Evolutionary conservation across 1,284 basidiomycete genomes (phyloP).

Genomic region (Ustilago loliicola): DNA sequence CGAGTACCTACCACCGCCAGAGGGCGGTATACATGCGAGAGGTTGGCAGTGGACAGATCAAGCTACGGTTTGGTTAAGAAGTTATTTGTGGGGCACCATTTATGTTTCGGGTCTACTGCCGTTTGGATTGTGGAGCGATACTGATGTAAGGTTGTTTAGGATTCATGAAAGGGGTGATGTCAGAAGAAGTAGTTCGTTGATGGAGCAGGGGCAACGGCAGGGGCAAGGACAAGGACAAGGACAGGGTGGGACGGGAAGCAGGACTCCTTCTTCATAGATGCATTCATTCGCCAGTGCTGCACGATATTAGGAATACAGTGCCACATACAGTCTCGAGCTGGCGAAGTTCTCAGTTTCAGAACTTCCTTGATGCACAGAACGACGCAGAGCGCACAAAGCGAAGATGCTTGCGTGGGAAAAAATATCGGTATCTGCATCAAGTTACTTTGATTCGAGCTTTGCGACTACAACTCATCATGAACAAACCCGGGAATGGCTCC

Average conservation of each 20-base stretch:
- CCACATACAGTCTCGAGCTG: too few relatives aligned
- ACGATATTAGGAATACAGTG: too few relatives aligned
- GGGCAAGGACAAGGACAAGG: neutral
- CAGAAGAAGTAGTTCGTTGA: neutral
- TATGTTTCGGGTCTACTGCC: conserved; percentile 56
- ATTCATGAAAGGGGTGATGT: conserved; percentile 26
- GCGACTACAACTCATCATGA: conserved; percentile 38
- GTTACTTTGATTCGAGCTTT: neutral
- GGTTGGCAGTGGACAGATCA: conserved; percentile 62
- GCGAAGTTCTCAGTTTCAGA: too few relatives aligned
- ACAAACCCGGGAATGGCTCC: neutral
- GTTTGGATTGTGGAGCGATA: conserved; percentile 56
- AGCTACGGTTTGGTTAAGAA: conserved; percentile 59
- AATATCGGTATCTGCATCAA: neutral
- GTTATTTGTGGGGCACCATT: conserved; percentile 66
- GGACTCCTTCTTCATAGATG: neutral
- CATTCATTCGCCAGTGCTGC: too few relatives aligned
- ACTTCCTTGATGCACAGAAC: too few relatives aligned
- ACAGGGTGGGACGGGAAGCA: neutral
- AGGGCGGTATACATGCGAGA: conserved; percentile 27
- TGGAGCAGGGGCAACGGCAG: too few relatives aligned
- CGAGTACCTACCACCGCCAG: conserved; percentile 39
- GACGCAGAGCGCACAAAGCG: too few relatives aligned
- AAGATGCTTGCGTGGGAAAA: neutral
- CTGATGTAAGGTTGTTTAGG: conserved; percentile 43